Percentiles rank a stretch among this genome's conserved stretches.
These are phyloP conservation scores for Mercurialis annua DNA, from an alignment of 345 rosid genomes.

Conservation along the genomic window DNA sequence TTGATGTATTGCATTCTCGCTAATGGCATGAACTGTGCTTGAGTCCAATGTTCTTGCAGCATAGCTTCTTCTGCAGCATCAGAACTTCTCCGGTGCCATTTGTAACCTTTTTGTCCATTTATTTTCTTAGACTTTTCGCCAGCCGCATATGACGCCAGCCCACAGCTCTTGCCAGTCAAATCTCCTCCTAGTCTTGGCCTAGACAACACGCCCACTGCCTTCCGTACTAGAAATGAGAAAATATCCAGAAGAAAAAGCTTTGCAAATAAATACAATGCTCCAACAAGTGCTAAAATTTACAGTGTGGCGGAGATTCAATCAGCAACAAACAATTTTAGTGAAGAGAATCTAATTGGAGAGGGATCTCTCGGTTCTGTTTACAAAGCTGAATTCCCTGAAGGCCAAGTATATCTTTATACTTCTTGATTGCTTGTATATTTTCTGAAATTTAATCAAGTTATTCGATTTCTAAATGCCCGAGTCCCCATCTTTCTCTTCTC, in stretches of 20 bases:
- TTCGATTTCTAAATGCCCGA: not conserved
- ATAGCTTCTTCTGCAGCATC: not conserved
- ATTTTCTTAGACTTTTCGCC: conserved; percentile 28
- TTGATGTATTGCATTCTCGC: not conserved
- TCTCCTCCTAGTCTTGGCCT: conserved; percentile 41
- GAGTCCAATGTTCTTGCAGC: not conserved
- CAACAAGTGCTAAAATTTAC: conserved; percentile 48
- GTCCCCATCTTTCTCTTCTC: not conserved
- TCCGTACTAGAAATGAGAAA: conserved; percentile 34
- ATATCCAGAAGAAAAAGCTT: conserved; percentile 47
- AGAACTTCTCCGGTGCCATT: not conserved
- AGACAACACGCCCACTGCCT: conserved; percentile 30
- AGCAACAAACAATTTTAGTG: conserved; percentile 72
- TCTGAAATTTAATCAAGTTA: not conserved
- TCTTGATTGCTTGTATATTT: conserved; percentile 5
- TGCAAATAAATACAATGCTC: conserved; percentile 41
- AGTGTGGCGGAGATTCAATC: conserved; percentile 65
- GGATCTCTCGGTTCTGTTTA: conserved; percentile 90
- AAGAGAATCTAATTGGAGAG: conserved; percentile 66
- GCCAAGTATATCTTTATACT: conserved; percentile 45
- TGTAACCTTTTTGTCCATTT: not conserved
- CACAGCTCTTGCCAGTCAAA: conserved; percentile 36
- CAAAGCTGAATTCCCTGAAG: conserved; percentile 71
- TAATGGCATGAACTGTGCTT: not conserved
- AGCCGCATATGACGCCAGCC: conserved; percentile 45